Evolutionary conservation across 1,284 basidiomycete species (phyloP).

Genomic region (Tylopilus sp.): DNA sequence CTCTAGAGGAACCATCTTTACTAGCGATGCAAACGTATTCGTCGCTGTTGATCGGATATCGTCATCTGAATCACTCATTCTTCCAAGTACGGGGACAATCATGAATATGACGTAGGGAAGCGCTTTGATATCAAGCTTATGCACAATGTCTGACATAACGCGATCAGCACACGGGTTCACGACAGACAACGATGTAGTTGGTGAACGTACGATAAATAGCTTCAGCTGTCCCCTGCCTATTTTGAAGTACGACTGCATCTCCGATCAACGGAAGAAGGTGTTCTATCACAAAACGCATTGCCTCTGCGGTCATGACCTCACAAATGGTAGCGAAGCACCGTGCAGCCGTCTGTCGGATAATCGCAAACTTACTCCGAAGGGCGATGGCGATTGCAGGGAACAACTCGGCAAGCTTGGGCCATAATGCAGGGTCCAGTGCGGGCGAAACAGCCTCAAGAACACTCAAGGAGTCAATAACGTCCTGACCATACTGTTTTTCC

Average conservation of each 20-base stretch:
- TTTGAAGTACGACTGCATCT: conserved; percentile 74
- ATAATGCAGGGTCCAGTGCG: conserved; percentile 71
- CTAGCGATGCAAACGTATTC: conserved; percentile 95
- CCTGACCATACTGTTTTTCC: conserved; percentile 79
- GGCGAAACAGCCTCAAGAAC: conserved; percentile 83
- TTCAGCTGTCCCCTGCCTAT: conserved; percentile 90
- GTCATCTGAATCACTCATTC: conserved; percentile 96
- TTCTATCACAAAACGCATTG: conserved; percentile 88
- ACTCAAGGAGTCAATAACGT: conserved; percentile 91
- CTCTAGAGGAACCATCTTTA: conserved; percentile 99
- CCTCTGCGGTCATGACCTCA: conserved; percentile 79
- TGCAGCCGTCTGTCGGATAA: conserved; percentile 87
- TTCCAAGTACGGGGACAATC: conserved; percentile 92
- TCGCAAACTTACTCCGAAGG: conserved; percentile 81
- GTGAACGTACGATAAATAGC: conserved; percentile 78
- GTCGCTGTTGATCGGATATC: conserved; percentile 91
- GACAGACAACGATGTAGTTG: not conserved
- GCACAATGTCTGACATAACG: conserved; percentile 74
- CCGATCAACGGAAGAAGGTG: conserved; percentile 82
- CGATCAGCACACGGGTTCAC: conserved; percentile 10
- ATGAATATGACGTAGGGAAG: conserved; percentile 97
- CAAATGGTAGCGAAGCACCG: conserved; percentile 87
- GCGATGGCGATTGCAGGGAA: conserved; percentile 78
- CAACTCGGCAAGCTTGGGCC: conserved; percentile 66
- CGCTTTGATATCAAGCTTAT: conserved; percentile 89